These are phyloP conservation scores for Penicilliopsis zonata DNA, from an alignment of 495 filamentous ascomycete species.

Conservation along the genomic window DNA sequence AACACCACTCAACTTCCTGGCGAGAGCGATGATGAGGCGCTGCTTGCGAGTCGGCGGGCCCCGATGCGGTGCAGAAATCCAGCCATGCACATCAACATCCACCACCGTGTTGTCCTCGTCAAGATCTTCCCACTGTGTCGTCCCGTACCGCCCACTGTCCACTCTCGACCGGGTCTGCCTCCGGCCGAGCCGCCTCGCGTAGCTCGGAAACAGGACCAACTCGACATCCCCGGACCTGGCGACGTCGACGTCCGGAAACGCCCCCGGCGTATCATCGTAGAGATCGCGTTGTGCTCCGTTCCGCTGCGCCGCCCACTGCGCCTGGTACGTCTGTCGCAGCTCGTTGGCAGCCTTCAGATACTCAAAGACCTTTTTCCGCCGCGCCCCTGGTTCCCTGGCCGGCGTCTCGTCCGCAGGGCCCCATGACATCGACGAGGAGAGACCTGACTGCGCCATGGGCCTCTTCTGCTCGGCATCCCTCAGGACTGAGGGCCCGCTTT, in stretches of 20 bases:
- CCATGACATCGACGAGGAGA: slow-evolving; percentile 19
- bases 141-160: slow-evolving; percentile 17
- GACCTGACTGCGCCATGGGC: slow-evolving; percentile 29
- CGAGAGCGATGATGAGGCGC: slow-evolving; percentile 70
- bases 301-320: slow-evolving; percentile 40
- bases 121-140: slow-evolving; percentile 51
- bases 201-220: slow-evolving; percentile 89
- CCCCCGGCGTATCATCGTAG: slow-evolving; percentile 50
- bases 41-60: slow-evolving; percentile 85
- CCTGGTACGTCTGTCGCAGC: slow-evolving; percentile 69
- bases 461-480: slow-evolving; percentile 14
- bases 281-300: slow-evolving; percentile 36
- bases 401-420: slow-evolving; percentile 16
- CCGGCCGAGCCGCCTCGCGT: slow-evolving; percentile 53
- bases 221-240: slow-evolving; percentile 72
- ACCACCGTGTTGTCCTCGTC: slow-evolving; percentile 74
- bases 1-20: slow-evolving; percentile 73
- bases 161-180: slow-evolving; percentile 25
- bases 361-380: slow-evolving; percentile 71
- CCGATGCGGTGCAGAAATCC: slow-evolving; percentile 77
- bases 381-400: slow-evolving; percentile 47
- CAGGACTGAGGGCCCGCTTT: slow-evolving; percentile 9
- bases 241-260: slow-evolving; percentile 73
- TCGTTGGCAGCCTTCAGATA: slow-evolving; percentile 86
- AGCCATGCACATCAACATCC: slow-evolving; percentile 83